Evolutionary conservation across 306 rosid species (phyloP).

Genomic region (Cicer yamashitae): DNA sequence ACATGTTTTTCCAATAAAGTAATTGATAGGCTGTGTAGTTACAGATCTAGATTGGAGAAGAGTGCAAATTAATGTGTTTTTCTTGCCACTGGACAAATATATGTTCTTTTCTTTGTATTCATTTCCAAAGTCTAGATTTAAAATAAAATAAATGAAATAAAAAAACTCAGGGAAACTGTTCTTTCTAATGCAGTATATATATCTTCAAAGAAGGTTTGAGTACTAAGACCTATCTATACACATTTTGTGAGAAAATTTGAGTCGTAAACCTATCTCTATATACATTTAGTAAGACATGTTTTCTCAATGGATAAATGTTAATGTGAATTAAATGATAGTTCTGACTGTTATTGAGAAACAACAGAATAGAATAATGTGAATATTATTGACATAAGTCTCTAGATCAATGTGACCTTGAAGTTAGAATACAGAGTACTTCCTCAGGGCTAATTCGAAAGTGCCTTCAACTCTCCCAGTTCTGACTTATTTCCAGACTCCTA

Average conservation of each 20-base stretch:
- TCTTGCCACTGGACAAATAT: slow-evolving; percentile 25
- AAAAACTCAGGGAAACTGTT: not conserved
- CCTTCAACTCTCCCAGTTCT: not conserved
- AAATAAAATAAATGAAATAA: not conserved
- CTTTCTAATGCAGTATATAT: slow-evolving; percentile 8
- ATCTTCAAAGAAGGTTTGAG: slow-evolving; percentile 20
- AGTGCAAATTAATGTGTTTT: slow-evolving; percentile 16
- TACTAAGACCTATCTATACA: slow-evolving; percentile 4
- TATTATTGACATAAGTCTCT: not conserved
- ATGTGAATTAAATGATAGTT: not conserved
- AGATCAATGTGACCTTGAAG: not conserved
- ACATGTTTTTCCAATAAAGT: slow-evolving; percentile 3
- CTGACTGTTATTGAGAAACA: not conserved
- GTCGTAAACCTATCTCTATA: not conserved
- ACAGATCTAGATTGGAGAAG: slow-evolving; percentile 27
- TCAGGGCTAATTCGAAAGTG: not conserved
- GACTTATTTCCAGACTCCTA: not conserved
- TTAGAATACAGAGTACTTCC: not conserved
- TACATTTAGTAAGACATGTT: slow-evolving; percentile 7
- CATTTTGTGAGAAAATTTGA: not conserved
- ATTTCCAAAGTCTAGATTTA: slow-evolving; percentile 2
- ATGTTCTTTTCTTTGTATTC: slow-evolving; percentile 3
- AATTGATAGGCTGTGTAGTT: not conserved
- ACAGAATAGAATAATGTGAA: not conserved
- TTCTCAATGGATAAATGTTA: slow-evolving; percentile 24